phyloP scores from a whole-genome alignment of 108 stramenopile genomes.

The Skeletonema costatum region DNA sequence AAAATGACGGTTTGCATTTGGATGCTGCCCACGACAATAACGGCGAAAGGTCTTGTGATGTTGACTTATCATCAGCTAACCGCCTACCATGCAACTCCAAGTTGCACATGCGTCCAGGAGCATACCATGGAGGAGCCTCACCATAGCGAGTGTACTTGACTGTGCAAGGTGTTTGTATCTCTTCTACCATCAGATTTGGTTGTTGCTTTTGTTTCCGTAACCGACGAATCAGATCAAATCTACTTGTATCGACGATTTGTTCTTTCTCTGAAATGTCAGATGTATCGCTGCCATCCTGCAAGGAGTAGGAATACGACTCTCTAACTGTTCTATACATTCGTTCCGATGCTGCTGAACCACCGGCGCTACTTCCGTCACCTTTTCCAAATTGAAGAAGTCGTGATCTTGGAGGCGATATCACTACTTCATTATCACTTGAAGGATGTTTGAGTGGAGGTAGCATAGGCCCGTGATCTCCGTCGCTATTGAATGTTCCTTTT shows the following conservation, averaged over 20 bases:
- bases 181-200: neutral
- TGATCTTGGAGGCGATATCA: conserved; percentile 60
- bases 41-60: conserved; percentile 6
- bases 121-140: conserved; percentile 85
- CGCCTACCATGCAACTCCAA: conserved; percentile 65
- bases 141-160: conserved; percentile 82
- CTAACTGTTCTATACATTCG: conserved; percentile 65
- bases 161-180: conserved; percentile 19
- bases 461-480: conserved; percentile 24
- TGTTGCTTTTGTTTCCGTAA: neutral
- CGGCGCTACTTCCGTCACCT: conserved; percentile 22
- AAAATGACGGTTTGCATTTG: conserved; percentile 34
- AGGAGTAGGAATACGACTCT: conserved; percentile 70
- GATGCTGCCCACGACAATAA: conserved; percentile 20
- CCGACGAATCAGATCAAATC: conserved; percentile 1
- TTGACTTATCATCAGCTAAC: neutral
- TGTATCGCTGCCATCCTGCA: neutral
- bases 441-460: conserved; percentile 32
- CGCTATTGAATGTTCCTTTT: conserved; percentile 25
- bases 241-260: neutral
- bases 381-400: conserved; percentile 66
- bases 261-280: neutral
- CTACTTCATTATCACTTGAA: conserved; percentile 13
- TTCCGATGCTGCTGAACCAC: neutral
- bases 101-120: conserved; percentile 73